These are phyloP conservation scores for Globisporangium nodosum DNA, from an alignment of 352 stramenopile genomes.

Conservation along the genomic window DNA sequence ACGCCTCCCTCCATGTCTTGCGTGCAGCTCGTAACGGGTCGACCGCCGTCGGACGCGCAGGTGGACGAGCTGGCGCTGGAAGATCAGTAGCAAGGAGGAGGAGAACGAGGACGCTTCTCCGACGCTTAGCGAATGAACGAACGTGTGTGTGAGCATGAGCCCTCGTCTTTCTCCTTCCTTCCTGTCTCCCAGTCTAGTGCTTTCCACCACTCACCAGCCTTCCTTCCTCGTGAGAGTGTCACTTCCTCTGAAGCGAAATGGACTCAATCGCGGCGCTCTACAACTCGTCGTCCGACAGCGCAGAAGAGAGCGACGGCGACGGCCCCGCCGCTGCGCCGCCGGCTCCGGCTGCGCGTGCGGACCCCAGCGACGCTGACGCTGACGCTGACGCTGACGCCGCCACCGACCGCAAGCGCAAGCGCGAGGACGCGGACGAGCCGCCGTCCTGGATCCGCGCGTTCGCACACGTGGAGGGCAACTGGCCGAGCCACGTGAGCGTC, in stretches of 20 bases:
- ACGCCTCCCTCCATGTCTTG: no score
- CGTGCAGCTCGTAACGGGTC: conserved; percentile 56
- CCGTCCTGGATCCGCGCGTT: conserved; percentile 57
- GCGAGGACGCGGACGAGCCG: conserved; percentile 8
- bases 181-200: no score
- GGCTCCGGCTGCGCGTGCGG: conserved; percentile 1
- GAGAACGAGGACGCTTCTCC: background rate
- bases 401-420: conserved; percentile 40
- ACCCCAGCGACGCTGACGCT: background rate
- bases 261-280: conserved; percentile 16
- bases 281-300: conserved; percentile 14
- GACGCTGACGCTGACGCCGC: conserved; percentile 3
- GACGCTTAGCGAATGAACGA: no score
- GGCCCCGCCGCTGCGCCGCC: no score
- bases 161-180: background rate
- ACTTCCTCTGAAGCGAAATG: conserved; percentile 1
- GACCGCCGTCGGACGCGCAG: conserved; percentile 60
- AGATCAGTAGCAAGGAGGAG: conserved; percentile 22
- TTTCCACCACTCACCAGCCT: no score
- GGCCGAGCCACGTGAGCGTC: conserved; percentile 71
- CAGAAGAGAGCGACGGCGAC: conserved; percentile 9
- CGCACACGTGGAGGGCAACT: conserved; percentile 74
- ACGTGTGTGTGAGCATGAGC: background rate
- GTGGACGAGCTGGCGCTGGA: conserved; percentile 63
- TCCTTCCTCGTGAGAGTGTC: no score